A percentile compares a stretch with the other conserved stretches of the same genome.
phyloP scores from a whole-genome alignment of 345 rosid species.

The Citrus glauca region DNA sequence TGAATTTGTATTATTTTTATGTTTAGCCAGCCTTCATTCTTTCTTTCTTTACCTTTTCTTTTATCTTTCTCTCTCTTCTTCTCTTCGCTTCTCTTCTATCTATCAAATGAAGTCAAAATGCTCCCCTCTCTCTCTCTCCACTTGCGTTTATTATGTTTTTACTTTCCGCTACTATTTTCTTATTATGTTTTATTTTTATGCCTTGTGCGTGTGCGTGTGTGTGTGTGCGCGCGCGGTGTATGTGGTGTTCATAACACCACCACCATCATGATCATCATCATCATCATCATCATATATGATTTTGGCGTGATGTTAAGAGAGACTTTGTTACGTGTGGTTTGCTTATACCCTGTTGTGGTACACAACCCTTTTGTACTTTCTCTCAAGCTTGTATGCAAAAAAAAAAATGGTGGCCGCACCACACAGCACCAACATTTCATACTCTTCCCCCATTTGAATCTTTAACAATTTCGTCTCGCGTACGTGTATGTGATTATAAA shows the following conservation, averaged over 20 bases:
- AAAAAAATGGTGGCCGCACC: too few relatives aligned
- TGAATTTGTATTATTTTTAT: slow-evolving; percentile 32
- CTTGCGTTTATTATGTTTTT: not conserved
- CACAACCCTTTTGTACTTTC: not conserved
- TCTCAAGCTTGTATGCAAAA: too few relatives aligned
- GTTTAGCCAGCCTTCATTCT: too few relatives aligned
- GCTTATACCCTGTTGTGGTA: not conserved
- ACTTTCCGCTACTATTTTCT: not conserved
- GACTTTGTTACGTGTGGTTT: not conserved
- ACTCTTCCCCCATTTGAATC: too few relatives aligned
- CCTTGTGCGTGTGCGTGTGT: not conserved
- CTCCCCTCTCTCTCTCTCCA: not conserved
- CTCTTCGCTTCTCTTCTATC: not conserved
- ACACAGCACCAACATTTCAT: too few relatives aligned
- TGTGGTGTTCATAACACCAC: not conserved
- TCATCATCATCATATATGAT: not conserved
- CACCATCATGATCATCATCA: too few relatives aligned
- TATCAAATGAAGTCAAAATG: slow-evolving; percentile 50
- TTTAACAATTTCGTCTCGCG: too few relatives aligned
- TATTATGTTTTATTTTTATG: not conserved
- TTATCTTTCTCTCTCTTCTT: slow-evolving; percentile 13
- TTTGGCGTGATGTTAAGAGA: not conserved
- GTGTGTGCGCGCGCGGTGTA: too few relatives aligned
- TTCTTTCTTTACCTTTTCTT: slow-evolving; percentile 27
- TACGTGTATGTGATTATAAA: too few relatives aligned